These are phyloP conservation scores for Zymoseptoria pseudotritici DNA, from an alignment of 2,329 filamentous ascomycete species.

Conservation along the genomic window DNA sequence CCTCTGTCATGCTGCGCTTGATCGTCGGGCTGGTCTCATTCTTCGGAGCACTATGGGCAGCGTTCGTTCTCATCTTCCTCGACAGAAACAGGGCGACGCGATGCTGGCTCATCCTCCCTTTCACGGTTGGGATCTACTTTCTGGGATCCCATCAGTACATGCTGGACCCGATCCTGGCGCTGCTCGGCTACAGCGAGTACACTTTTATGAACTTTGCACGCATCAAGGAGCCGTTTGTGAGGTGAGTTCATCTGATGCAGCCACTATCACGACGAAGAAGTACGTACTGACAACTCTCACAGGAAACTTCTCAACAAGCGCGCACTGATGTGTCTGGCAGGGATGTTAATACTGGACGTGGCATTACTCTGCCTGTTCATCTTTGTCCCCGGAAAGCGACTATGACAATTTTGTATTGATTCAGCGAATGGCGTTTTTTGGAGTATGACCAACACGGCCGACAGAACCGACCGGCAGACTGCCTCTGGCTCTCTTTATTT, in stretches of 20 bases:
- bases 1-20: conserved; percentile 77
- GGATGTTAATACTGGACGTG: conserved; percentile 69
- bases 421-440: conserved; percentile 1
- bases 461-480: conserved; percentile 2
- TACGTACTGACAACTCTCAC: conserved; percentile 5
- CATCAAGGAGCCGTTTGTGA: conserved; percentile 85
- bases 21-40: conserved; percentile 78
- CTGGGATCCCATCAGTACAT: conserved; percentile 91
- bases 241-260: conserved; percentile 15
- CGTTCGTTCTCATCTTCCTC: conserved; percentile 87
- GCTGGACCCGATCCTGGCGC: conserved; percentile 81
- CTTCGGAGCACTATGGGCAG: conserved; percentile 90
- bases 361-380: conserved; percentile 87
- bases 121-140: conserved; percentile 83
- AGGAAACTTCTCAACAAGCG: conserved; percentile 75
- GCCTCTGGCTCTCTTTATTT: not conserved
- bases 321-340: conserved; percentile 68
- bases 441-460: conserved; percentile 5
- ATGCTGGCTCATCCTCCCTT: conserved; percentile 88
- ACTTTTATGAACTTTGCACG: conserved; percentile 87
- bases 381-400: conserved; percentile 80
- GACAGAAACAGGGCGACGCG: conserved; percentile 65
- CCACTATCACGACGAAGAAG: not conserved
- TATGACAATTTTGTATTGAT: conserved; percentile 40
- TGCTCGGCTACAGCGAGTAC: conserved; percentile 90